Percentiles rank a stretch among this genome's conserved stretches.
phyloP scores from a whole-genome alignment of 345 rosid species.

The Gossypium raimondii region DNA sequence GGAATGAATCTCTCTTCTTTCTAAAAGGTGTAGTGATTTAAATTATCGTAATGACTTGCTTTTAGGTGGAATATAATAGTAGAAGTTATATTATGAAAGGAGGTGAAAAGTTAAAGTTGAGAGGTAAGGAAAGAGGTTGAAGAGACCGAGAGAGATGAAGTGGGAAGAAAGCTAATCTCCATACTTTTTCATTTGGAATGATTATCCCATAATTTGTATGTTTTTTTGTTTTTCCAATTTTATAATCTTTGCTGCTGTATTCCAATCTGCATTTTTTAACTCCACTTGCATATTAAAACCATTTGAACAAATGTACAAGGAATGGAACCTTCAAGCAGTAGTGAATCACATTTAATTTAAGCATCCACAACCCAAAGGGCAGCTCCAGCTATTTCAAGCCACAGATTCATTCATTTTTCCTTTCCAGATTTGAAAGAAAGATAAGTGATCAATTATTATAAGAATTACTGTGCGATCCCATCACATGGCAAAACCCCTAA shows the following conservation, averaged over 20 bases:
- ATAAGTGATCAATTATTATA: neutral
- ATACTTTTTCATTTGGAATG: slow-evolving; percentile 52
- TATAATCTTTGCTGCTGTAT: slow-evolving; percentile 7
- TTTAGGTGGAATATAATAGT: slow-evolving; percentile 32
- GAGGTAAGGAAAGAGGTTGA: slow-evolving; percentile 29
- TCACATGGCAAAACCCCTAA: neutral
- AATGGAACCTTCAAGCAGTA: neutral
- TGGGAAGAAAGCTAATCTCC: slow-evolving; percentile 39
- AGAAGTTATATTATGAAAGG: slow-evolving; percentile 19
- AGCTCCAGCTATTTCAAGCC: no score
- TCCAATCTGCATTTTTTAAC: neutral
- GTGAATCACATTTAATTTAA: neutral
- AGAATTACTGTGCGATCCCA: neutral
- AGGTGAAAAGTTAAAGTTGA: slow-evolving; percentile 39
- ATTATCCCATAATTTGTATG: slow-evolving; percentile 64
- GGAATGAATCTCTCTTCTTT: slow-evolving; percentile 27
- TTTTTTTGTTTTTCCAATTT: slow-evolving; percentile 28
- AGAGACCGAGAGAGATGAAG: slow-evolving; percentile 31
- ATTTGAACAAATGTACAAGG: neutral
- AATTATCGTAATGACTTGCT: slow-evolving; percentile 21
- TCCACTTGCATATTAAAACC: neutral
- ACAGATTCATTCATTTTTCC: neutral
- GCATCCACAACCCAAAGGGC: neutral
- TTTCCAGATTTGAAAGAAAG: neutral
- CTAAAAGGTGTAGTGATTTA: slow-evolving; percentile 25